These are phyloP conservation scores for Ustilago lituana DNA, from an alignment of 1,284 basidiomycete species.

Conservation along the genomic window DNA sequence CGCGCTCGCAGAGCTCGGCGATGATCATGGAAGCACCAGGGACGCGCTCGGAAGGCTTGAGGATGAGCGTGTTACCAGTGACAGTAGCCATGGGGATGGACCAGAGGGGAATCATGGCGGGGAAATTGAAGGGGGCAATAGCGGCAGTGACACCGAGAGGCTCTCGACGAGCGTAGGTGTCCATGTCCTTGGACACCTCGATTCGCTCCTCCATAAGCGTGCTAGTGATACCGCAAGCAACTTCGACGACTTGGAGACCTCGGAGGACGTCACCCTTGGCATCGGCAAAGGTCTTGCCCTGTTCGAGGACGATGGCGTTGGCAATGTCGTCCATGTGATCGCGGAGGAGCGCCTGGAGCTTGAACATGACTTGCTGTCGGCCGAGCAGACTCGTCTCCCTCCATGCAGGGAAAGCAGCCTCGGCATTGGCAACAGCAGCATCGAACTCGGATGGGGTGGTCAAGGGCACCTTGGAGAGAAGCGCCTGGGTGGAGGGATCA, in stretches of 20 bases:
- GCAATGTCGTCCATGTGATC: slow-evolving; percentile 69
- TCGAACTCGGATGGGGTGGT: slow-evolving; percentile 84
- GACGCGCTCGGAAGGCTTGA: slow-evolving; percentile 96
- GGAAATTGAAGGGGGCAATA: slow-evolving; percentile 63
- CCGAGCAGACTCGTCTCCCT: slow-evolving; percentile 83
- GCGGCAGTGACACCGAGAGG: slow-evolving; percentile 71
- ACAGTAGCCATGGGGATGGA: slow-evolving; percentile 73
- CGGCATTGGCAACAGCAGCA: slow-evolving; percentile 83
- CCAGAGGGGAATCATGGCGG: slow-evolving; percentile 96
- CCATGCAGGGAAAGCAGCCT: slow-evolving; percentile 90
- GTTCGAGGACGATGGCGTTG: slow-evolving; percentile 63
- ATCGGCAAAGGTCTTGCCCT: slow-evolving; percentile 72
- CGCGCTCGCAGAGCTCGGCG: slow-evolving; percentile 87
- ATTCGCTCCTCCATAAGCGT: slow-evolving; percentile 87
- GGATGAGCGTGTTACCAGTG: slow-evolving; percentile 91
- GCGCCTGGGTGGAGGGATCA: slow-evolving; percentile 88
- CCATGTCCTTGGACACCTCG: slow-evolving; percentile 95
- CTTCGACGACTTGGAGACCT: slow-evolving; percentile 93
- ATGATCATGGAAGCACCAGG: slow-evolving; percentile 98
- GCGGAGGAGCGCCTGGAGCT: slow-evolving; percentile 68
- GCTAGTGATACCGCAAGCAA: slow-evolving; percentile 82
- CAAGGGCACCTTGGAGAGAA: slow-evolving; percentile 89
- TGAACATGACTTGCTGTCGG: slow-evolving; percentile 87
- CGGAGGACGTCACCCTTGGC: slow-evolving; percentile 93
- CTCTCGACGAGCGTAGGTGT: slow-evolving; percentile 83